Evolutionary conservation across 192 early-diverging fungal genomes (phyloP).

Genomic region (Phycomyces nitens): DNA sequence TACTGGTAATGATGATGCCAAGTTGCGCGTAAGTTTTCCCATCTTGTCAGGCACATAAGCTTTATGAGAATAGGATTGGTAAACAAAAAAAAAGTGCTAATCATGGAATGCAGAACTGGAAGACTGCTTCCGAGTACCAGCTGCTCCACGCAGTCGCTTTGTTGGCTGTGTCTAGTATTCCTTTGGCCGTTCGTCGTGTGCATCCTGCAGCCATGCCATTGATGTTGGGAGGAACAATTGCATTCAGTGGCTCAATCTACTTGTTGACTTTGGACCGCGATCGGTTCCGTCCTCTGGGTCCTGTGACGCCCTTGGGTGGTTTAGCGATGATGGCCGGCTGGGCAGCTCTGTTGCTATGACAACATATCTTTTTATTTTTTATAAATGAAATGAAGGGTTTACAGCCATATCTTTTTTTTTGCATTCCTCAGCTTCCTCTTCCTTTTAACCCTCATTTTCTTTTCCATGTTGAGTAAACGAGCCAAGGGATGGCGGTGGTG

Average conservation of each 20-base stretch:
- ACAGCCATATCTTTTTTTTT: neutral
- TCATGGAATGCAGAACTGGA: slow-evolving; percentile 41
- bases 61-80: no score
- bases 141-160: slow-evolving; percentile 50
- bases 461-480: no score
- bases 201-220: slow-evolving; percentile 42
- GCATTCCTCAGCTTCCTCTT: neutral
- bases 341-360: slow-evolving; percentile 36
- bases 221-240: slow-evolving; percentile 47
- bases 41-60: neutral
- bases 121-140: slow-evolving; percentile 52
- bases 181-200: slow-evolving; percentile 27
- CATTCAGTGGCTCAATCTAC: slow-evolving; percentile 60
- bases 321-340: slow-evolving; percentile 55
- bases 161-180: slow-evolving; percentile 42
- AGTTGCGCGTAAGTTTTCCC: slow-evolving; percentile 19
- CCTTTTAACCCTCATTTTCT: no score
- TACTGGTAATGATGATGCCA: slow-evolving; percentile 27
- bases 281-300: slow-evolving; percentile 44
- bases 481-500: no score
- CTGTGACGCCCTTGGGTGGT: slow-evolving; percentile 61
- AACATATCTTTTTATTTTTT: neutral
- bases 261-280: slow-evolving; percentile 45
- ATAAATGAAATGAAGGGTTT: slow-evolving; percentile 5
- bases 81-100: no score